These are phyloP conservation scores for Phytophthora meadii DNA, from an alignment of 352 stramenopile genomes.

Conservation along the genomic window DNA sequence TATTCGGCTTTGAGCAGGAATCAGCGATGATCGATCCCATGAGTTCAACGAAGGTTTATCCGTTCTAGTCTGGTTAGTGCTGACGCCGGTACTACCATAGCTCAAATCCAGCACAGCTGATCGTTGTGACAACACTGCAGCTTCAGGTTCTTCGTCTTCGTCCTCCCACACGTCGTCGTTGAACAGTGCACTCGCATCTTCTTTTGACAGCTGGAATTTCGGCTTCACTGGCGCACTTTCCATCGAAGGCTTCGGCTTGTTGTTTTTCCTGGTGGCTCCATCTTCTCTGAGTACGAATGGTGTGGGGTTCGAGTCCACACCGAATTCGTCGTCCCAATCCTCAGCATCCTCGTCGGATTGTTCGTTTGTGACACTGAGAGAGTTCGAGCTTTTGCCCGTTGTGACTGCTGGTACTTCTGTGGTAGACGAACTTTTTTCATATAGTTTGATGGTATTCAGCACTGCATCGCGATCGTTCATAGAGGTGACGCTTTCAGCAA, in stretches of 20 bases:
- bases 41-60: conserved; percentile 37
- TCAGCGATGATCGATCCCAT: conserved; percentile 67
- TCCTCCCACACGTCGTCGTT: conserved; percentile 81
- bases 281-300: conserved; percentile 33
- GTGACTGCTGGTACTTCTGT: conserved; percentile 25
- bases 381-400: conserved; percentile 25
- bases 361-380: conserved; percentile 31
- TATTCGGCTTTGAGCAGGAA: conserved; percentile 67
- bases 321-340: conserved; percentile 89
- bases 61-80: conserved; percentile 1
- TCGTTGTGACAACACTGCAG: conserved; percentile 9
- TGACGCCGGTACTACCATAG: conserved; percentile 9
- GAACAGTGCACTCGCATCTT: conserved; percentile 77
- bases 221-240: conserved; percentile 23
- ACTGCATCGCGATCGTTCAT: conserved; percentile 78
- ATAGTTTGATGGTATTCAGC: conserved; percentile 89
- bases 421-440: conserved; percentile 64
- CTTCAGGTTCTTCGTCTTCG: conserved; percentile 42
- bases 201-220: conserved; percentile 76
- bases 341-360: conserved; percentile 66
- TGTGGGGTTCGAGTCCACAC: conserved; percentile 52
- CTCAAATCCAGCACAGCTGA: conserved; percentile 1
- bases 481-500: conserved; percentile 82
- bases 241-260: conserved; percentile 6
- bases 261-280: conserved; percentile 1